Evolutionary conservation across 768 basidiomycete species (phyloP).

Genomic region (Pleurotus platypus): DNA sequence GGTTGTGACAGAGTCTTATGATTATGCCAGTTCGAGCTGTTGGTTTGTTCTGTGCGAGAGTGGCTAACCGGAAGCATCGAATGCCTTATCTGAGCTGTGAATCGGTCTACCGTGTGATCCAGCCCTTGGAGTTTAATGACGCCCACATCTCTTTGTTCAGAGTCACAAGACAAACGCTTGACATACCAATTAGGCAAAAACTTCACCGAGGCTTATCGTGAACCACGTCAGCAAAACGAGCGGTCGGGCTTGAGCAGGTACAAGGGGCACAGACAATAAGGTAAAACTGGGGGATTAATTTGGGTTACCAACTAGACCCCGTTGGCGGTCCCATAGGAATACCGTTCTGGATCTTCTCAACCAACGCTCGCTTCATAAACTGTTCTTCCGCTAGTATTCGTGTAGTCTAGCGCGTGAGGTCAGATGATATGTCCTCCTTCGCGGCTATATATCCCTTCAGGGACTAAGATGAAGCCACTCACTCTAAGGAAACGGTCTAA

Average conservation of each 20-base stretch:
- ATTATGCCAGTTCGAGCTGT: background rate
- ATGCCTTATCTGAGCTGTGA: background rate
- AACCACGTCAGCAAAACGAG: background rate
- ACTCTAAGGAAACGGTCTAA: constrained; percentile 93
- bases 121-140: background rate
- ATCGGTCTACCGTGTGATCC: background rate
- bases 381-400: constrained; percentile 92
- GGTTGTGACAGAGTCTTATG: too few species aligned
- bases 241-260: constrained; percentile 4
- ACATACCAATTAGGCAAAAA: constrained; percentile 11
- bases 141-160: background rate
- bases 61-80: background rate
- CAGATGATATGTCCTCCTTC: constrained; percentile 6
- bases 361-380: constrained; percentile 93
- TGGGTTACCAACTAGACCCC: constrained; percentile 30
- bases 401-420: constrained; percentile 50
- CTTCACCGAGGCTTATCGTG: constrained; percentile 7
- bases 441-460: background rate
- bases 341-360: constrained; percentile 80
- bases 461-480: constrained; percentile 24
- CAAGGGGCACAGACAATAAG: background rate
- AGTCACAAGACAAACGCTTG: constrained; percentile 5
- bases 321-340: constrained; percentile 47
- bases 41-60: background rate
- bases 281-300: background rate